These are phyloP conservation scores for Hymenoscyphus linearis DNA, from an alignment of 2,329 filamentous ascomycete genomes.

Conservation along the genomic window DNA sequence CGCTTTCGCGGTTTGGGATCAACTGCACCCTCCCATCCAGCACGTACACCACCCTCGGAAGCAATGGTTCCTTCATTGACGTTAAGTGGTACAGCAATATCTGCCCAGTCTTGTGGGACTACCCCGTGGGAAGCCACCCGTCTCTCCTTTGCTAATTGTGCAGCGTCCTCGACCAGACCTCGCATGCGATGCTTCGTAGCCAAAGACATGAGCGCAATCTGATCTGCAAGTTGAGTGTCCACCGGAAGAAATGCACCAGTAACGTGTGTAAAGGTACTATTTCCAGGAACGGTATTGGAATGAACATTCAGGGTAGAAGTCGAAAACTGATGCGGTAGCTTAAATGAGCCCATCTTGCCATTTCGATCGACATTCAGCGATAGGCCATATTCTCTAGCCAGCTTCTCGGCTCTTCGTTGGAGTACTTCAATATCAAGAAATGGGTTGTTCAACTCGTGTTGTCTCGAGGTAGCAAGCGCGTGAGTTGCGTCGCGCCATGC, in stretches of 20 bases:
- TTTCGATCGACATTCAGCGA: constrained; percentile 51
- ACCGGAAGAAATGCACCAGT: constrained; percentile 67
- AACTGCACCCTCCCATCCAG: constrained; percentile 43
- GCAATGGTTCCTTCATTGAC: constrained; percentile 31
- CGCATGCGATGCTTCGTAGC: constrained; percentile 76
- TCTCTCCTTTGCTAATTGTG: constrained; percentile 63
- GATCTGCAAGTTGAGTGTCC: constrained; percentile 72
- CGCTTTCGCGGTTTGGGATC: constrained; percentile 49
- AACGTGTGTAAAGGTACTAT: constrained; percentile 58
- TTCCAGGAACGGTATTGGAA: constrained; percentile 52
- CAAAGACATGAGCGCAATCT: constrained; percentile 76
- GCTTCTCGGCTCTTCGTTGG: constrained; percentile 46
- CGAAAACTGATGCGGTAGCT: constrained; percentile 27
- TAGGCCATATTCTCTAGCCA: constrained; percentile 53
- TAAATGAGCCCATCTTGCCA: constrained; percentile 41
- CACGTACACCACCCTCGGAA: constrained; percentile 27
- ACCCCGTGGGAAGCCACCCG: constrained; percentile 75
- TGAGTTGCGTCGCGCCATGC: constrained; percentile 62
- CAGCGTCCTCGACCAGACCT: constrained; percentile 71
- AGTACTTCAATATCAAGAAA: constrained; percentile 33
- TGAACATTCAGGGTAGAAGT: constrained; percentile 42
- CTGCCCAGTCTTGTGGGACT: constrained; percentile 69
- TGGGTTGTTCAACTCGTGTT: constrained; percentile 54
- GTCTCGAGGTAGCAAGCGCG: constrained; percentile 47
- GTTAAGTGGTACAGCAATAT: constrained; percentile 54